These are phyloP conservation scores for Venturia nashicola DNA, from an alignment of 2,329 filamentous ascomycete species.

Conservation along the genomic window DNA sequence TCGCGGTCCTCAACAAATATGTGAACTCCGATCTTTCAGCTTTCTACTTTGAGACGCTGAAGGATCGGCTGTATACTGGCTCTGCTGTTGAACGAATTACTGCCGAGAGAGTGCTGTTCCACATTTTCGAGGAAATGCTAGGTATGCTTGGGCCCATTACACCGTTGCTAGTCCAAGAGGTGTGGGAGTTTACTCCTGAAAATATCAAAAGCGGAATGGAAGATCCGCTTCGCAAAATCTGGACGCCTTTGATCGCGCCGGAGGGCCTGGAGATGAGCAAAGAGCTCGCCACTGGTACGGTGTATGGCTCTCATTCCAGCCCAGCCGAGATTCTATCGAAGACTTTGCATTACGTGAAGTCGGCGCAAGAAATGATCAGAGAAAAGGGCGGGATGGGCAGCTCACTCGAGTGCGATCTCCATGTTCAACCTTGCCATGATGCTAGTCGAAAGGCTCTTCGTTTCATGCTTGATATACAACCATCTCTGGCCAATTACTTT, in stretches of 20 bases:
- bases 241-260: constrained; percentile 9
- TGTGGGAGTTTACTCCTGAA: constrained; percentile 64
- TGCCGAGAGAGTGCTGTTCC: constrained; percentile 43
- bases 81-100: constrained; percentile 48
- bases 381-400: constrained; percentile 71
- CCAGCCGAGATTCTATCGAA: not conserved
- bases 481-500: constrained; percentile 27
- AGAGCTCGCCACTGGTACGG: constrained; percentile 22
- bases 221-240: constrained; percentile 16
- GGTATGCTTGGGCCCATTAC: constrained; percentile 71
- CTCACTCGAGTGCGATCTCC: constrained; percentile 65
- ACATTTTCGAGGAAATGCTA: constrained; percentile 59
- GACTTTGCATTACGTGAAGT: not conserved
- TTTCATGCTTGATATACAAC: constrained; percentile 14
- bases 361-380: constrained; percentile 47
- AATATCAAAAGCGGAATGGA: constrained; percentile 37
- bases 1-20: constrained; percentile 66
- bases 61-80: constrained; percentile 84
- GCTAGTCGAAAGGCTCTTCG: not conserved
- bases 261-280: not conserved
- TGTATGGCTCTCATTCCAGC: not conserved
- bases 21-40: constrained; percentile 73
- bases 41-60: constrained; percentile 87
- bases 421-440: constrained; percentile 21
- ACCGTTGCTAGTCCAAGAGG: constrained; percentile 76